phyloP scores from a whole-genome alignment of 2,329 filamentous ascomycete species.

The Aspergillus ochraceus region DNA sequence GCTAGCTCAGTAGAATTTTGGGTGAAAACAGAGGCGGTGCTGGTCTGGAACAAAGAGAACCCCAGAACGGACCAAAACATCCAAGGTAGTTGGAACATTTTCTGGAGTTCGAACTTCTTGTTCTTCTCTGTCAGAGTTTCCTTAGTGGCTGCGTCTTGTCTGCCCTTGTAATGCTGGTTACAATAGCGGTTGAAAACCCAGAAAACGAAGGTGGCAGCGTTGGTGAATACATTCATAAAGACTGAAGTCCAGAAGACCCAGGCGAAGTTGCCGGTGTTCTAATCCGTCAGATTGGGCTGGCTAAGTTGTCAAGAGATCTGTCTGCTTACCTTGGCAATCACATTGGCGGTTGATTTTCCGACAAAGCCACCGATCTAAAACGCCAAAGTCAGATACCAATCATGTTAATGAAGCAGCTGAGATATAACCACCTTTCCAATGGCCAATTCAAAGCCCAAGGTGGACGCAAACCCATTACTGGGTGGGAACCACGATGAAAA shows the following conservation, averaged over 20 bases:
- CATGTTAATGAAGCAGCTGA: not conserved
- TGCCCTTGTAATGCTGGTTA: conserved; percentile 49
- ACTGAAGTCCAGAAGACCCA: conserved; percentile 66
- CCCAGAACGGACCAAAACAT: conserved; percentile 57
- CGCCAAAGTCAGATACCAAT: not conserved
- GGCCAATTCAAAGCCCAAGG: conserved; percentile 60
- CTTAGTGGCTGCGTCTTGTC: conserved; percentile 57
- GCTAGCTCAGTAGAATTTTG: conserved; percentile 63
- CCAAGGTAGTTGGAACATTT: conserved; percentile 61
- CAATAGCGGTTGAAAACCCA: conserved; percentile 58
- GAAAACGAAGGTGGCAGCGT: conserved; percentile 54
- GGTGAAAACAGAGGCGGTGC: conserved; percentile 54
- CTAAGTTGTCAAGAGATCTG: not conserved
- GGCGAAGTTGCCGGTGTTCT: conserved; percentile 59
- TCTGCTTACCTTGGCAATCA: conserved; percentile 50
- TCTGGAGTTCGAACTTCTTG: conserved; percentile 56
- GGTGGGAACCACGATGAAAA: conserved; percentile 67
- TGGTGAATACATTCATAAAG: conserved; percentile 65
- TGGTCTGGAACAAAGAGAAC: conserved; percentile 62
- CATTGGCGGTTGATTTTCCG: conserved; percentile 60
- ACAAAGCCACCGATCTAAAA: conserved; percentile 57
- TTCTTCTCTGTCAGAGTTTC: conserved; percentile 62
- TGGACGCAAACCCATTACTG: conserved; percentile 62
- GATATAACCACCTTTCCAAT: conserved; percentile 50
- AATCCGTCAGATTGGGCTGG: conserved; percentile 2